Conservation (phyloP, 108 stramenopile genomes). For the Epipyxis sp. region DNA sequence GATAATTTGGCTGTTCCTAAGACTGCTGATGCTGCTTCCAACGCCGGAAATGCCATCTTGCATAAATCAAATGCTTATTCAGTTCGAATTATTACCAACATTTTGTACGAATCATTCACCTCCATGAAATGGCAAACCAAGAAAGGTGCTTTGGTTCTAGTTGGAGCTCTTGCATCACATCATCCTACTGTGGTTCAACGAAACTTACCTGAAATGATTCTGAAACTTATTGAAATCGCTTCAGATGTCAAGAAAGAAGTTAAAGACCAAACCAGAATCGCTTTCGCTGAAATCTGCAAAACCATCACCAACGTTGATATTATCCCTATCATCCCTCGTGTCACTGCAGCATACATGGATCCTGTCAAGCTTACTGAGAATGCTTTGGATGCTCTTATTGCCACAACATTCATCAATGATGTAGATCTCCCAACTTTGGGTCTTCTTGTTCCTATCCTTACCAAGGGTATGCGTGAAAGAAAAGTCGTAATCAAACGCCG, state of each 20-base stretch:
- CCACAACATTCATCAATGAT: conserved; percentile 79
- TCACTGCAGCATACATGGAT: conserved; percentile 14
- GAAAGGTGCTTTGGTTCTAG: conserved; percentile 20
- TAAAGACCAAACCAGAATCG: background rate
- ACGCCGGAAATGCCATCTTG: conserved; percentile 21
- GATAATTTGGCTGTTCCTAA: conserved; percentile 16
- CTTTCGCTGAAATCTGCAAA: background rate
- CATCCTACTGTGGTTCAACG: conserved; percentile 16
- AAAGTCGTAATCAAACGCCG: background rate
- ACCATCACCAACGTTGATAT: conserved; percentile 9
- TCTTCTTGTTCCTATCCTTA: conserved; percentile 2
- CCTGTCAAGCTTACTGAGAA: conserved; percentile 69
- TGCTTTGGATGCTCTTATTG: conserved; percentile 83
- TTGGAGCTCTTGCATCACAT: background rate
- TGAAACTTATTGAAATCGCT: conserved; percentile 1
- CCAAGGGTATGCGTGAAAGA: conserved; percentile 5
- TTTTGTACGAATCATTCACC: conserved; percentile 14
- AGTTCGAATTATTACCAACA: background rate
- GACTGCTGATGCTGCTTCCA: background rate
- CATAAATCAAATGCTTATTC: conserved; percentile 9
- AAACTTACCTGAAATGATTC: background rate
- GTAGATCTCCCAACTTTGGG: conserved; percentile 6
- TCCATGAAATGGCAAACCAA: conserved; percentile 29
- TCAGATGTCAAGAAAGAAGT: conserved; percentile 1
- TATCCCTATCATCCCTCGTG: background rate